Evolutionary conservation across 1,284 basidiomycete species (phyloP).

Genomic region (Ustanciosporium gigantosporum): DNA sequence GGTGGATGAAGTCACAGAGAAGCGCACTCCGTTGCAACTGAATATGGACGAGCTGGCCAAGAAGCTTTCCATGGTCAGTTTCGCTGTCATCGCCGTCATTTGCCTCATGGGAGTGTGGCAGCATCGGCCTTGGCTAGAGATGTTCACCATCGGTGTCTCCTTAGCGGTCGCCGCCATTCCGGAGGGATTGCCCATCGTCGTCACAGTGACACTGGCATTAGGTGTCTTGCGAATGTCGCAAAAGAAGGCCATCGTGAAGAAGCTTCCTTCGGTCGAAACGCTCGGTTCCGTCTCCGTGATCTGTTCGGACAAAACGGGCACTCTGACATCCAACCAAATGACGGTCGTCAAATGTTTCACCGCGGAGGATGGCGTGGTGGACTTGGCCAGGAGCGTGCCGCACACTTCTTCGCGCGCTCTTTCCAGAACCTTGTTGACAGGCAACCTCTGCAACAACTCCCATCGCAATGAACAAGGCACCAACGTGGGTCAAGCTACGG

Average conservation of each 20-base stretch:
- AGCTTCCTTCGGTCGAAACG: constrained; percentile 90
- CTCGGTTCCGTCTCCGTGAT: constrained; percentile 92
- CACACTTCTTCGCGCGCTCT: constrained; percentile 64
- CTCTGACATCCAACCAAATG: constrained; percentile 92
- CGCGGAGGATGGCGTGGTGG: constrained; percentile 75
- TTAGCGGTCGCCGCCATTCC: constrained; percentile 96
- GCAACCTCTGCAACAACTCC: constrained; percentile 67
- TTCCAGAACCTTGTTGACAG: constrained; percentile 72
- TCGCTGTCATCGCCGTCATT: constrained; percentile 89
- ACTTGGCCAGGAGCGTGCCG: constrained; percentile 63
- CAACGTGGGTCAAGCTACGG: constrained; percentile 86
- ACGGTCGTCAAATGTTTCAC: constrained; percentile 86
- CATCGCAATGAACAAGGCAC: constrained; percentile 73
- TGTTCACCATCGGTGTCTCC: constrained; percentile 98
- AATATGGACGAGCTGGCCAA: constrained; percentile 97
- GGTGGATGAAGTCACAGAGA: constrained; percentile 97
- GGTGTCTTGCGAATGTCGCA: constrained; percentile 92
- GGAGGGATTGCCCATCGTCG: constrained; percentile 94
- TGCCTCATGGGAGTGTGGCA: constrained; percentile 88
- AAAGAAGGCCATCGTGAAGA: constrained; percentile 94
- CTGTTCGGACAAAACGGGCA: constrained; percentile 97
- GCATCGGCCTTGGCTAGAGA: constrained; percentile 86
- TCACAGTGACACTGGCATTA: constrained; percentile 91
- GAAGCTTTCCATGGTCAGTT: constrained; percentile 84
- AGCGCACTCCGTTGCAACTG: constrained; percentile 86